A percentile compares a stretch with the other conserved stretches of the same genome.
Evolutionary conservation across 352 stramenopile genomes (phyloP).

Genomic region (Saprolegnia parasitica): DNA sequence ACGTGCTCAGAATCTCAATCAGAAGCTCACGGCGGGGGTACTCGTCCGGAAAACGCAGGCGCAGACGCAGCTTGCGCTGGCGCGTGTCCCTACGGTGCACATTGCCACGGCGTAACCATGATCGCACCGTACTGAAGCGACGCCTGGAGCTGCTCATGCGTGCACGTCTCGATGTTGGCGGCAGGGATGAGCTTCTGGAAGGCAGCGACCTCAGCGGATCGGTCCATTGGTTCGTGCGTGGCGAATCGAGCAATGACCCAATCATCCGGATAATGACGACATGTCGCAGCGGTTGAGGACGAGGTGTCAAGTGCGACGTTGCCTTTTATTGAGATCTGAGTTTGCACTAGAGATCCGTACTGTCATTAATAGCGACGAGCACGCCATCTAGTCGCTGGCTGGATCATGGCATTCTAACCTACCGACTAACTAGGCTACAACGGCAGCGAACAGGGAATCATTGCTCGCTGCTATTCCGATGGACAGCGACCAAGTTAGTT

Average conservation of each 20-base stretch:
- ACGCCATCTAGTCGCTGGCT: too few relatives aligned
- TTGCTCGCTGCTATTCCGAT: too few relatives aligned
- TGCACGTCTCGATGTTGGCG: slow-evolving; percentile 8
- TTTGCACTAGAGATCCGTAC: too few relatives aligned
- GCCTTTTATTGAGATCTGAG: too few relatives aligned
- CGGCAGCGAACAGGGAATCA: too few relatives aligned
- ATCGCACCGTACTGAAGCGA: slow-evolving; percentile 1
- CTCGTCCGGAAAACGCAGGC: slow-evolving; percentile 17
- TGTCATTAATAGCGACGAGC: too few relatives aligned
- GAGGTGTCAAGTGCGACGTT: too few relatives aligned
- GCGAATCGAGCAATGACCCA: not conserved
- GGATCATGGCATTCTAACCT: too few relatives aligned
- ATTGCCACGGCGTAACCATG: not conserved
- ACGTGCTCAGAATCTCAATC: slow-evolving; percentile 19
- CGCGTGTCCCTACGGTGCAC: slow-evolving; percentile 16
- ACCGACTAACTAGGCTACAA: too few relatives aligned
- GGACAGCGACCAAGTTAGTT: too few relatives aligned
- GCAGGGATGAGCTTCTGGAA: slow-evolving; percentile 19
- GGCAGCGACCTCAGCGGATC: not conserved
- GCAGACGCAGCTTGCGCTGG: slow-evolving; percentile 11
- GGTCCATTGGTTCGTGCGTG: slow-evolving; percentile 1
- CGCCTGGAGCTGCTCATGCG: slow-evolving; percentile 17
- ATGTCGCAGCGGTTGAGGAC: not conserved
- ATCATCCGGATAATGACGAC: slow-evolving; percentile 4
- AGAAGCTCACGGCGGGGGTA: slow-evolving; percentile 18